These are phyloP conservation scores for Fusarium nodosum DNA, from an alignment of 2,329 filamentous ascomycete genomes.

Conservation along the genomic window DNA sequence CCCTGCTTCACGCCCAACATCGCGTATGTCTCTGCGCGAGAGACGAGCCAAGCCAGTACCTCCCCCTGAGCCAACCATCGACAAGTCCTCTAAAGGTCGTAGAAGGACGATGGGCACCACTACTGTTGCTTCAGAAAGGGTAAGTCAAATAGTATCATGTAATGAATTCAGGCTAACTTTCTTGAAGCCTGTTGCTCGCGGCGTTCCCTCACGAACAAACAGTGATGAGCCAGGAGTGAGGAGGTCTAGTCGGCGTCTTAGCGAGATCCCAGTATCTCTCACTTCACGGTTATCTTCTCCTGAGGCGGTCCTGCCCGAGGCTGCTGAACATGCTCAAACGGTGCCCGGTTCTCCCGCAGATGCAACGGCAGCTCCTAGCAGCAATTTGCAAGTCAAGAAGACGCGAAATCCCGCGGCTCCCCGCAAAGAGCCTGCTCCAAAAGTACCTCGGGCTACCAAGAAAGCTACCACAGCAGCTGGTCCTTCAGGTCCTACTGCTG, in stretches of 20 bases:
- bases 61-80: conserved; percentile 60
- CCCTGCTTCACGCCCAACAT: conserved; percentile 61
- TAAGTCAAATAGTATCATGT: conserved; percentile 22
- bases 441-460: conserved; percentile 54
- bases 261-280: conserved; percentile 59
- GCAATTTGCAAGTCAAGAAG: conserved; percentile 70
- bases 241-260: conserved; percentile 63
- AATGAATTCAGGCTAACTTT: conserved; percentile 17
- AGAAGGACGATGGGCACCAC: conserved; percentile 71
- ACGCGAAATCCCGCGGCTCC: conserved; percentile 63
- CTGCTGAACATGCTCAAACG: conserved; percentile 42
- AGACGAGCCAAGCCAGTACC: conserved; percentile 73
- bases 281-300: conserved; percentile 29
- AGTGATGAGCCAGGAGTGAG: conserved; percentile 48
- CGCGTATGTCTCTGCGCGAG: conserved; percentile 79
- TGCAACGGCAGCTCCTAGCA: conserved; percentile 56
- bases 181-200: conserved; percentile 53
- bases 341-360: conserved; percentile 60
- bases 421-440: conserved; percentile 58
- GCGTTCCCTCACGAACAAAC: conserved; percentile 49
- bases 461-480: conserved; percentile 51
- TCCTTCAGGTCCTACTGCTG: conserved; percentile 28
- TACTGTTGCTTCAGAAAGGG: conserved; percentile 50
- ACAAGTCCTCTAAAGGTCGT: conserved; percentile 59
- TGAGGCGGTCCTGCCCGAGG: conserved; percentile 21